Conservation (phyloP, 2,329 filamentous ascomycete species). For the Alternaria dauci region DNA sequence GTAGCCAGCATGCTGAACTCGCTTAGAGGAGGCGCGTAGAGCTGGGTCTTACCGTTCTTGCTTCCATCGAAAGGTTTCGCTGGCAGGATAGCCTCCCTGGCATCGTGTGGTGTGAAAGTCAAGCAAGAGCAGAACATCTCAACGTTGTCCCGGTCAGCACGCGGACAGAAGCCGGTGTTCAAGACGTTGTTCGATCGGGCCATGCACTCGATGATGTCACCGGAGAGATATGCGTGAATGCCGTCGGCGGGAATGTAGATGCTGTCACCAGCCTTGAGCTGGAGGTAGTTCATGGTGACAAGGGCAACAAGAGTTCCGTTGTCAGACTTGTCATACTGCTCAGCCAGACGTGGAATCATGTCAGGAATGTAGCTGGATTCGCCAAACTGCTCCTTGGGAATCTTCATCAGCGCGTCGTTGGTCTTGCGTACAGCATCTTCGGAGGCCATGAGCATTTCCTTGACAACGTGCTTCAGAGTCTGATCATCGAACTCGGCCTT, state of each 20-base stretch:
- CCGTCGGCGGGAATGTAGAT: slow-evolving; percentile 77
- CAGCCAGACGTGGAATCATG: slow-evolving; percentile 70
- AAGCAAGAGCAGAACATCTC: slow-evolving; percentile 70
- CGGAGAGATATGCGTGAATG: slow-evolving; percentile 76
- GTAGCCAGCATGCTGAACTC: slow-evolving; percentile 76
- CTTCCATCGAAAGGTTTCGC: slow-evolving; percentile 61
- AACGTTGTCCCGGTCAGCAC: slow-evolving; percentile 68
- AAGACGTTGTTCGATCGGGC: slow-evolving; percentile 78
- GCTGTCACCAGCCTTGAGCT: slow-evolving; percentile 70
- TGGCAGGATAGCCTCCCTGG: slow-evolving; percentile 65
- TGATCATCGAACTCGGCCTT: slow-evolving; percentile 64
- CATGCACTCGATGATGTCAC: slow-evolving; percentile 83
- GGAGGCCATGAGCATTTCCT: slow-evolving; percentile 63
- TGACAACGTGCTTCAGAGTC: slow-evolving; percentile 65
- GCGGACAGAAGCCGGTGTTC: slow-evolving; percentile 77
- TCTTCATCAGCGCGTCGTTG: slow-evolving; percentile 60
- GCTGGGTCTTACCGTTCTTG: slow-evolving; percentile 66
- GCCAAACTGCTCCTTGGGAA: slow-evolving; percentile 60
- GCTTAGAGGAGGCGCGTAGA: slow-evolving; percentile 72
- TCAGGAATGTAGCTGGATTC: slow-evolving; percentile 67
- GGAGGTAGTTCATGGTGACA: slow-evolving; percentile 77
- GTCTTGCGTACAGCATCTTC: slow-evolving; percentile 62
- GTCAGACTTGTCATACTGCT: slow-evolving; percentile 70
- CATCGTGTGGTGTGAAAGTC: slow-evolving; percentile 69
- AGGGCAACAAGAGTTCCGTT: slow-evolving; percentile 74